Evolutionary conservation across 2,329 filamentous ascomycete species (phyloP).

Genomic region (Scleromitrula shiraiana): DNA sequence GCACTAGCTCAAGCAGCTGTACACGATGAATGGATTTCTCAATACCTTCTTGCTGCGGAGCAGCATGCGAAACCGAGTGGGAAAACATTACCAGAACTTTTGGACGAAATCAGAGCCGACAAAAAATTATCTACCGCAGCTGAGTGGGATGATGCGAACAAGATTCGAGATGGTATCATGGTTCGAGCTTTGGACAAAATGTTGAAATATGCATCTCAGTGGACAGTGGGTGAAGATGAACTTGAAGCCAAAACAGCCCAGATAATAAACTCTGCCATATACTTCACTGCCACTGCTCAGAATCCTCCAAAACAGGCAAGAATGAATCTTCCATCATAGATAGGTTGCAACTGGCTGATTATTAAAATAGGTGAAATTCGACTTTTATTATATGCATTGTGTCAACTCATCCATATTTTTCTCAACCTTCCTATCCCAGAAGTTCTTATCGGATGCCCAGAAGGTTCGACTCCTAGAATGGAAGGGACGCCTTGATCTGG

Average conservation of each 20-base stretch:
- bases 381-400: slow-evolving; percentile 79
- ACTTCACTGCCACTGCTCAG: slow-evolving; percentile 45
- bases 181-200: slow-evolving; percentile 55
- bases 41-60: slow-evolving; percentile 48
- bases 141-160: slow-evolving; percentile 48
- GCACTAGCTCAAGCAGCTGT: slow-evolving; percentile 70
- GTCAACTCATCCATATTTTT: slow-evolving; percentile 69
- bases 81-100: slow-evolving; percentile 47
- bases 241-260: slow-evolving; percentile 46
- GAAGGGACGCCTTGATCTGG: slow-evolving; percentile 69
- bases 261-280: slow-evolving; percentile 60
- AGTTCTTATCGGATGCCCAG: slow-evolving; percentile 50
- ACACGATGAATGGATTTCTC: slow-evolving; percentile 47
- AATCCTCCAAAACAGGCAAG: slow-evolving; percentile 46
- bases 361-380: slow-evolving; percentile 50
- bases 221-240: slow-evolving; percentile 44
- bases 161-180: slow-evolving; percentile 62
- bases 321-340: not conserved
- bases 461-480: slow-evolving; percentile 71
- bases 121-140: slow-evolving; percentile 48
- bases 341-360: not conserved
- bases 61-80: slow-evolving; percentile 34
- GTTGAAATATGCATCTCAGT: slow-evolving; percentile 51
- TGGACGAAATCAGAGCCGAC: slow-evolving; percentile 50
- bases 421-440: slow-evolving; percentile 52